Base-by-base conservation (phyloP, 768 basidiomycete species). In the Podaxis sp. region DNA sequence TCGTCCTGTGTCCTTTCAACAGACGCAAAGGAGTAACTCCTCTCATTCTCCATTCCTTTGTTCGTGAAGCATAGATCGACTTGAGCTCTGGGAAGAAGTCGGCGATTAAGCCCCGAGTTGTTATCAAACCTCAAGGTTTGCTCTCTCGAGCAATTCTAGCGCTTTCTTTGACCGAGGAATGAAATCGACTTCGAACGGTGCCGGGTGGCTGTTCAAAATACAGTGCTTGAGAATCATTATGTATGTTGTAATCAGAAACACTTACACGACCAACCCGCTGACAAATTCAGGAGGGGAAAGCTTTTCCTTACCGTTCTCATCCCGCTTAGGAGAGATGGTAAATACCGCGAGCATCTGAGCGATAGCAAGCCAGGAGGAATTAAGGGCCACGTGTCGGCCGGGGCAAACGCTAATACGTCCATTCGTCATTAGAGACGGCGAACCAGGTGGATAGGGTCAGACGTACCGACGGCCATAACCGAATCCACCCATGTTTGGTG, bases 391-490 rank as follows among this genome's bases (percentile, higher is more conserved):
- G 15, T 20, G 44, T 17, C 20, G 44, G n/a, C 13, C 44, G 20
- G 20, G 15, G 20, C 44, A 41, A 41, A 41, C 40, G 4, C 40
- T 41, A 41, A 7, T 33, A 33, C 10, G 10, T 8, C 33, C 33
- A 33, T 33, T 33, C 33, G 33, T 33, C 7, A 33, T 33, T 8
- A 8, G 44, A 46, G n/a, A 46, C 20, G 8, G n/a, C 44, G 20
- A 46, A 20, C 44, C 44, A 46, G 10, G 44, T 20, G n/a, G 44
- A 7, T 22, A 28, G 51, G 17, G 7, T 8, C 7, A 22, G 44
- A 40, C 63, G 22, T 65, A 70, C 76, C 76, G 67, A 62, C 76
- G 67, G 40, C 75, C 75, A 56, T 72, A 78, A 11, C 77, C 77
- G 60, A 76, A 78, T 13, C 67, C 70, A 30, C 70, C 70, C 38